Percentiles rank a stretch among this genome's conserved stretches.
phyloP scores from a whole-genome alignment of 805 yeast genomes.

The Nakazawaea ernobii region DNA sequence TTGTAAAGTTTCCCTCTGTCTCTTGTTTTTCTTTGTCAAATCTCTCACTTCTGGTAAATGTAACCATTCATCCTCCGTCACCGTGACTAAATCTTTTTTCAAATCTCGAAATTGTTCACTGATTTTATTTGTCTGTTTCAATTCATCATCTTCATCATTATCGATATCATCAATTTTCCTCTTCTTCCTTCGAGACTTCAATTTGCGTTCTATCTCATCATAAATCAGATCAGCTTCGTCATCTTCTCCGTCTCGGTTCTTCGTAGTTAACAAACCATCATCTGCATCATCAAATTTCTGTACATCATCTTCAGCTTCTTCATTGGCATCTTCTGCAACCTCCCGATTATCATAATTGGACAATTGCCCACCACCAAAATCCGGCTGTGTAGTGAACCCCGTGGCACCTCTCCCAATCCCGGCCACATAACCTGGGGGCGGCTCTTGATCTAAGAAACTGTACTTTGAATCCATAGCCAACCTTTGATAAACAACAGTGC shows the following conservation, averaged over 20 bases:
- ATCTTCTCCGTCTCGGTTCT: constrained; percentile 44
- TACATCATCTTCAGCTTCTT: constrained; percentile 22
- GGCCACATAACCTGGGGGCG: constrained; percentile 88
- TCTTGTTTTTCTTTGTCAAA: constrained; percentile 71
- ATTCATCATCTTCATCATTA: constrained; percentile 10
- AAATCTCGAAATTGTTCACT: constrained; percentile 61
- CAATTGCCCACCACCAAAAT: constrained; percentile 39
- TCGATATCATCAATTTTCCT: constrained; percentile 10
- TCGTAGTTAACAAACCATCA: constrained; percentile 3
- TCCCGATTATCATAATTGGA: constrained; percentile 28
- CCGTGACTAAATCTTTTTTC: constrained; percentile 52
- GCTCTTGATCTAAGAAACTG: constrained; percentile 67
- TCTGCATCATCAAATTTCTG: constrained; percentile 21
- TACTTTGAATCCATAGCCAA: constrained; percentile 4
- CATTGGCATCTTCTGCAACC: constrained; percentile 20
- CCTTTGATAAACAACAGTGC: background rate
- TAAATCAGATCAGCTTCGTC: constrained; percentile 75
- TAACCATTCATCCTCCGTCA: constrained; percentile 74
- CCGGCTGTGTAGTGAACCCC: constrained; percentile 86
- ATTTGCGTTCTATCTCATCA: constrained; percentile 55
- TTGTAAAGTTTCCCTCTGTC: constrained; percentile 59
- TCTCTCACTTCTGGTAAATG: constrained; percentile 85
- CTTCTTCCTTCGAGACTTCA: constrained; percentile 24
- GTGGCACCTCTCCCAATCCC: constrained; percentile 95
- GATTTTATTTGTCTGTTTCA: constrained; percentile 21